Evolutionary conservation across 176 grass and related monocot species (phyloP).

Genomic region (Eleusine indica): DNA sequence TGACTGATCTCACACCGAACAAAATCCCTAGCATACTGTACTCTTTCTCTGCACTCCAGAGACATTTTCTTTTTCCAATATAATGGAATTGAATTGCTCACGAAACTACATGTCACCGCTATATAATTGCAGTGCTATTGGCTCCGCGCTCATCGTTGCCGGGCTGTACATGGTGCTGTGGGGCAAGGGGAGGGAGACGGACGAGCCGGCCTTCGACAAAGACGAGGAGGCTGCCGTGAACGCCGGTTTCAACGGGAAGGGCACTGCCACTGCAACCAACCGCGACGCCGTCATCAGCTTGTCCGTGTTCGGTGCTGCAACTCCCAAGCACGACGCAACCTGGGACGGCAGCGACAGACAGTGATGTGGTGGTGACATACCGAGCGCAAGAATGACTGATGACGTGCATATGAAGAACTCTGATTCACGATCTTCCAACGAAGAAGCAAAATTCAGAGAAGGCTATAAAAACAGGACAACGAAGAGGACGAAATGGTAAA

Average conservation of each 20-base stretch:
- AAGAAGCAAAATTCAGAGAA: background rate
- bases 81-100: no score
- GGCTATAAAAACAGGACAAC: background rate
- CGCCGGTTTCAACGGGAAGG: conserved; percentile 18
- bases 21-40: background rate
- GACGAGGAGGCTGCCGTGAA: conserved; percentile 3
- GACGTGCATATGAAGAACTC: background rate
- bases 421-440: background rate
- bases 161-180: conserved; percentile 86
- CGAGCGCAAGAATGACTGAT: background rate
- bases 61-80: background rate
- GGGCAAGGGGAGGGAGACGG: conserved; percentile 74
- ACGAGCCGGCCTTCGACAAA: background rate
- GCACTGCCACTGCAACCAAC: background rate
- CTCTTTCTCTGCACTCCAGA: background rate
- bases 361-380: background rate
- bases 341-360: conserved; percentile 9
- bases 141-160: conserved; percentile 68
- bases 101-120: no score
- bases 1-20: background rate
- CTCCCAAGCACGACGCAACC: conserved; percentile 27
- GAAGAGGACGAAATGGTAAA: background rate
- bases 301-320: conserved; percentile 29
- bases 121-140: conserved; percentile 45
- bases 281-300: conserved; percentile 29